phyloP scores from a whole-genome alignment of 2,329 filamentous ascomycete genomes.

The Triangularia verruculosa region DNA sequence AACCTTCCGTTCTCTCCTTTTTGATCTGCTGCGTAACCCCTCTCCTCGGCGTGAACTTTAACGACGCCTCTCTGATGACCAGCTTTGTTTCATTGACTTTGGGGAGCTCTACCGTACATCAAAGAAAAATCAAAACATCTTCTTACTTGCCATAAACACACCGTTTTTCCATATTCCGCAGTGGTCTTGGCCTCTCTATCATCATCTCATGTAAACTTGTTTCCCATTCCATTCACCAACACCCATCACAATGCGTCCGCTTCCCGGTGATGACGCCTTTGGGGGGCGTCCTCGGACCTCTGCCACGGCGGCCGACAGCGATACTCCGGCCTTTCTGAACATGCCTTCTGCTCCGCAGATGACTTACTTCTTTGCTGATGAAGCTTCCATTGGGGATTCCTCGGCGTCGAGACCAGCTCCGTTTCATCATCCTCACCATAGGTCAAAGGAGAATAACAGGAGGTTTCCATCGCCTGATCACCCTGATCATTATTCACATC shows the following conservation, averaged over 20 bases:
- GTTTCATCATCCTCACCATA: constrained; percentile 12
- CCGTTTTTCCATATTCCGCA: neutral
- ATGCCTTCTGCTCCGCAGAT: constrained; percentile 42
- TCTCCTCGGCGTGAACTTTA: neutral
- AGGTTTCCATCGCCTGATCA: neutral
- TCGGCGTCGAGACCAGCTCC: constrained; percentile 22
- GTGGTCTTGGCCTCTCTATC: neutral
- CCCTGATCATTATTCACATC: neutral
- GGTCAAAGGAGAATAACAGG: constrained; percentile 1
- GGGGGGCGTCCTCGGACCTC: constrained; percentile 39
- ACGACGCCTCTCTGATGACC: neutral
- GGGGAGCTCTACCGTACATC: neutral
- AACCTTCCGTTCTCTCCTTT: neutral
- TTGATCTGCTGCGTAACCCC: neutral
- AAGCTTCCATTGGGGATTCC: constrained; percentile 42
- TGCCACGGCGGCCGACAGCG: constrained; percentile 33
- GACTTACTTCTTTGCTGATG: constrained; percentile 52
- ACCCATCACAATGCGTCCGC: constrained; percentile 24
- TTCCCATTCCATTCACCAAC: neutral
- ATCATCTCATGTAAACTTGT: neutral
- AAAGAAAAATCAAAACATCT: neutral
- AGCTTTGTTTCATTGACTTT: neutral
- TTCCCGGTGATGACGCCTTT: constrained; percentile 40
- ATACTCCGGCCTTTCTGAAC: constrained; percentile 34
- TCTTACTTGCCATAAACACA: neutral